These are phyloP conservation scores for Globisporangium iwayamae DNA, from an alignment of 352 stramenopile species.

Conservation along the genomic window DNA sequence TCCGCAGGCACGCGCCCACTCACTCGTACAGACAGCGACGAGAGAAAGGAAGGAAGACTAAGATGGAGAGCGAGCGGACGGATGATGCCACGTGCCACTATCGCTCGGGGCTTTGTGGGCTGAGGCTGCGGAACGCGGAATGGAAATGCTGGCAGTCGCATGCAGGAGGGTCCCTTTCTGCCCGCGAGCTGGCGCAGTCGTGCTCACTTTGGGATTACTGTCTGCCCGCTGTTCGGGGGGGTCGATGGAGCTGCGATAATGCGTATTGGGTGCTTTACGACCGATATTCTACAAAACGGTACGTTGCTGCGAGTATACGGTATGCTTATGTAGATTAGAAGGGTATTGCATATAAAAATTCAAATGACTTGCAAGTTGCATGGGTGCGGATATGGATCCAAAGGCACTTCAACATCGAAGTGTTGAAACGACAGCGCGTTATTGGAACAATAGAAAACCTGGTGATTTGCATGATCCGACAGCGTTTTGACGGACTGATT, in stretches of 20 bases:
- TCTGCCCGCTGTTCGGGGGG: no score
- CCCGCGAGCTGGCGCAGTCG: not conserved
- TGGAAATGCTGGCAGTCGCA: not conserved
- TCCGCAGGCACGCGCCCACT: no score
- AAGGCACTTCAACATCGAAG: constrained; percentile 6
- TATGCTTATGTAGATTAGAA: no score
- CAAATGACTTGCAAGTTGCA: no score
- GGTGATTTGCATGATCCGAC: no score
- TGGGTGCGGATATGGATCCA: not conserved
- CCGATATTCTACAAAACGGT: no score
- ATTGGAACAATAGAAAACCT: constrained; percentile 3
- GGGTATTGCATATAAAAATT: no score
- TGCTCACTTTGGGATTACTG: no score
- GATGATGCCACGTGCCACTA: not conserved
- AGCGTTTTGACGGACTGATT: not conserved
- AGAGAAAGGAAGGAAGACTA: not conserved
- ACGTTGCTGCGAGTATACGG: no score
- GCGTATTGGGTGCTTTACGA: no score
- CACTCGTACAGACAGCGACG: no score
- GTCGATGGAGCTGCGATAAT: no score
- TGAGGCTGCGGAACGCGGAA: not conserved
- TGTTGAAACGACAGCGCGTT: not conserved
- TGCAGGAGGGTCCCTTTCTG: not conserved
- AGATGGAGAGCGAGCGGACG: not conserved
- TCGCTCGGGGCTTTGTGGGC: not conserved